Base-by-base conservation (phyloP, 495 filamentous ascomycete species). In the Penicillium macrosclerotiorum region DNA sequence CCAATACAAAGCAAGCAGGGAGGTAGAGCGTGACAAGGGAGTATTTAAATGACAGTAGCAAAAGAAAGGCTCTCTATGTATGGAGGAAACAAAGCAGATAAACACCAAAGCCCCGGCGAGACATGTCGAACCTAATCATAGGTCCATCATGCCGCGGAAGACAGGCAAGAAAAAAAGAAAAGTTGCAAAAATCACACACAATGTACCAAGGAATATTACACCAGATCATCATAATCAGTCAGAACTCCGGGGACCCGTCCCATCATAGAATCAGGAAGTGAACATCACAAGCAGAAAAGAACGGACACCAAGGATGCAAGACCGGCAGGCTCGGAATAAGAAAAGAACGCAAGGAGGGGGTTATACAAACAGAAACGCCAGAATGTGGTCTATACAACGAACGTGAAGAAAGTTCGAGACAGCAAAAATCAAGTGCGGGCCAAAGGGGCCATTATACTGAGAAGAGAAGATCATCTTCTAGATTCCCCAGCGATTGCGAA, bases 401-500 rank as follows among this genome's bases (percentile, higher is more conserved):
- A 56, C 17, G 59, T 40, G 51, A 47, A 41, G 12, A 52, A 48
- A 34, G 39, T 1, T 19, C 16, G 38, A 17, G 18, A 7, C 39
- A 36, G 39, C 9, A 31, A 12, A 17, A 16, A 22, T 19, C 35
- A 9, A 34, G 13, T 23, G 27, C 20, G 25, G 18, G 22, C 23
- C 9, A 34, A 23, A 1, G n/a, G 33, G 19, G 17, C 8, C 8
- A 42, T 13, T 37, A 25, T 5, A n/a, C 12, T 33, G 5, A 18
- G 17, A 14, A 14, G 19, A 34, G 9, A 24, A 34, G 8, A 14
- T 18, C 16, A 22, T 5, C 9, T 24, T 33, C 59, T 63, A 82
- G 14, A 78, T 61, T 13, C 80, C 78, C 92, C 92, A 98, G 42
- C 92, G 76, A 40, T 75, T 79, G 55, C 83, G 82, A 57, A 97